Base-by-base conservation (phyloP, 495 filamentous ascomycete genomes). In the Pseudotulostoma volvatum region DNA sequence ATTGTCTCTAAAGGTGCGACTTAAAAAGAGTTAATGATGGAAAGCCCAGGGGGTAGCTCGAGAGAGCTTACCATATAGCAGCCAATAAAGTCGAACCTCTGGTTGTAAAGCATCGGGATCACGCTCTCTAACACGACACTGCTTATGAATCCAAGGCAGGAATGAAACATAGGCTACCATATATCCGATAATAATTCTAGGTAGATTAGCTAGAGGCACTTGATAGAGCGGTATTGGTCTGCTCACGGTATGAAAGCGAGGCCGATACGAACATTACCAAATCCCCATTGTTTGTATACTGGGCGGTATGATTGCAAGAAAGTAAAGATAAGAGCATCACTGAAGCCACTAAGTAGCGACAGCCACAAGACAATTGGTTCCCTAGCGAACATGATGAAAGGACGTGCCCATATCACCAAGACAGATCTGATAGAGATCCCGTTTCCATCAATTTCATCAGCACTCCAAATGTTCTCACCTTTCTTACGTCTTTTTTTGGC, bases 271-370 rank as follows among this genome's bases (percentile, higher is more conserved):
- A 68, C 59, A 9, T 61, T 55, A n/a, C 55, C 56, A 47, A 79
- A 81, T 13, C 54, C 52, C 73, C 73, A 81, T 44, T 76, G 73
- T 33, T 59, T 48, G 51, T 73, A 81, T 5, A 79, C 72, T 9
- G 73, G 62, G 0, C 44, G 44, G 49, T 76, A 76, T 0, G 70
- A 71, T 43, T 79, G 68, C 39, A 79, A 67, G 52, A 79, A 77
- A 55, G 73, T 78, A 61, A 81, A 81, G 51, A 83, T 77, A 19
- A 83, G 63, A 23, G 77, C 76, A 45, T 83, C 78, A 18, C 64
- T 70, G 59, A 81, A 80, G n/a, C 78, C 78, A 33, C 67, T 74
- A 21, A 84, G 74, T 7, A 80, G 55, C 1, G 76, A 80, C 3
- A 83, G 56, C 9, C 58, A 64, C 5, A 79, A 51, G 9, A 83